These are phyloP conservation scores for Xylaria sp. DNA, from an alignment of 2,329 filamentous ascomycete genomes.

Conservation along the genomic window DNA sequence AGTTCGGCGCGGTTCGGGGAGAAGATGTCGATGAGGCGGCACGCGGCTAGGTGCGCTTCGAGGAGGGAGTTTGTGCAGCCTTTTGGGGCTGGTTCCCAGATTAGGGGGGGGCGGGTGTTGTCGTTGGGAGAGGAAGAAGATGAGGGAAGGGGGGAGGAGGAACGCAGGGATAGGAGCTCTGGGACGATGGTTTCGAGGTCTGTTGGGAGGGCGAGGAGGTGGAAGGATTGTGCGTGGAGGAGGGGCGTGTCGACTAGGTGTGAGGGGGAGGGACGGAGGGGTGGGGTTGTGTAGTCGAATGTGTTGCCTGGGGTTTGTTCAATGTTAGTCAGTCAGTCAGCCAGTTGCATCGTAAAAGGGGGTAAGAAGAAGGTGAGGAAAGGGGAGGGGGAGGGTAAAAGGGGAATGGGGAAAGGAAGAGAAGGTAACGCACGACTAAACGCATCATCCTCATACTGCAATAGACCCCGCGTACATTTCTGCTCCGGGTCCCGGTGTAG, in stretches of 20 bases:
- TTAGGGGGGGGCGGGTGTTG: conserved; percentile 1
- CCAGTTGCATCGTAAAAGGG: neutral
- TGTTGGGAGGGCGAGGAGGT: conserved; percentile 8
- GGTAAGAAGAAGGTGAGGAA: neutral
- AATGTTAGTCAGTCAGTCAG: neutral
- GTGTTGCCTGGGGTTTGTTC: conserved; percentile 5
- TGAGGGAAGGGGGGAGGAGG: no score
- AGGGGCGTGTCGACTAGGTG: conserved; percentile 1
- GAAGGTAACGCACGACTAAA: conserved; percentile 3
- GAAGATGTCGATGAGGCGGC: conserved; percentile 8
- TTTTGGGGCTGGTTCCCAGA: conserved; percentile 13
- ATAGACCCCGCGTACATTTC: conserved; percentile 7
- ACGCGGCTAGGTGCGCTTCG: neutral
- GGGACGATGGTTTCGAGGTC: conserved; percentile 6
- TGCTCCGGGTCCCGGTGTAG: conserved; percentile 1
- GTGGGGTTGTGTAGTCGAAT: conserved; percentile 8
- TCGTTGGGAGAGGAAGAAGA: no score
- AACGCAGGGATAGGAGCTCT: no score
- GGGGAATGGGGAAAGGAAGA: no score
- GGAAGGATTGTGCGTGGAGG: conserved; percentile 5
- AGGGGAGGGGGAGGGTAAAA: neutral
- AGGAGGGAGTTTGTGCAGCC: conserved; percentile 2
- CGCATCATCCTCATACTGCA: conserved; percentile 12
- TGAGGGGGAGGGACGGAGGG: conserved; percentile 2
- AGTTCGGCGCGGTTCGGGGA: conserved; percentile 13